phyloP scores from a whole-genome alignment of 768 basidiomycete species.

The Epithele typhae region DNA sequence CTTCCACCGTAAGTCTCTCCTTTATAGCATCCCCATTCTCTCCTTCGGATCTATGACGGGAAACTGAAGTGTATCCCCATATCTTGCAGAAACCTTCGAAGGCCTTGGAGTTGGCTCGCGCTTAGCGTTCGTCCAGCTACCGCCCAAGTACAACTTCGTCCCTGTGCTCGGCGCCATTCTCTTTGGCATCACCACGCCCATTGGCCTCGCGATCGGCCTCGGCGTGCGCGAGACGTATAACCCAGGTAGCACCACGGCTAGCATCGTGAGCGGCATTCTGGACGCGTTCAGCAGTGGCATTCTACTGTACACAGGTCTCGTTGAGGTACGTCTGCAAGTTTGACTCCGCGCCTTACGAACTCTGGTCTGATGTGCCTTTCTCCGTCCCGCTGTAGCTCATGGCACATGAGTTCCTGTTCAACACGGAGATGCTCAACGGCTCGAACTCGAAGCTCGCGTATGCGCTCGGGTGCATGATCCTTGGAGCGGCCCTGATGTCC shows the following conservation, averaged over 20 bases:
- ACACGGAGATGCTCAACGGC: constrained; percentile 75
- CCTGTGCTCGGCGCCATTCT: constrained; percentile 57
- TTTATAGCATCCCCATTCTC: too few species aligned
- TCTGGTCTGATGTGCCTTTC: background rate
- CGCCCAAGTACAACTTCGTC: constrained; percentile 48
- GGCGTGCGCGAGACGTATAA: constrained; percentile 78
- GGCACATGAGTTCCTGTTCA: constrained; percentile 94
- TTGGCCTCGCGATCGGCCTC: constrained; percentile 81
- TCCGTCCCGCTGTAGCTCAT: constrained; percentile 49
- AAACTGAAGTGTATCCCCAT: too few species aligned
- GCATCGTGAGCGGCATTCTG: constrained; percentile 78
- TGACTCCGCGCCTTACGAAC: background rate
- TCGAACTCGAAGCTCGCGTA: constrained; percentile 64
- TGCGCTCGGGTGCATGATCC: constrained; percentile 70
- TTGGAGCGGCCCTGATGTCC: constrained; percentile 87
- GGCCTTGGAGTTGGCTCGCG: constrained; percentile 92
- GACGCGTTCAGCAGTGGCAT: constrained; percentile 88
- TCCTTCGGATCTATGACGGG: too few species aligned
- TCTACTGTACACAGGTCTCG: constrained; percentile 80
- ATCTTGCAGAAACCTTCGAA: constrained; percentile 90
- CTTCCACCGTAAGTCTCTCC: constrained; percentile 75
- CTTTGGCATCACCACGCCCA: constrained; percentile 77
- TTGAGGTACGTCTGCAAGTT: constrained; percentile 67
- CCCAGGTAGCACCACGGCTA: constrained; percentile 68
- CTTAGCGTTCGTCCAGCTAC: constrained; percentile 69